These are phyloP conservation scores for Diaporthe citrichinensis DNA, from an alignment of 2,329 filamentous ascomycete species.

Conservation along the genomic window DNA sequence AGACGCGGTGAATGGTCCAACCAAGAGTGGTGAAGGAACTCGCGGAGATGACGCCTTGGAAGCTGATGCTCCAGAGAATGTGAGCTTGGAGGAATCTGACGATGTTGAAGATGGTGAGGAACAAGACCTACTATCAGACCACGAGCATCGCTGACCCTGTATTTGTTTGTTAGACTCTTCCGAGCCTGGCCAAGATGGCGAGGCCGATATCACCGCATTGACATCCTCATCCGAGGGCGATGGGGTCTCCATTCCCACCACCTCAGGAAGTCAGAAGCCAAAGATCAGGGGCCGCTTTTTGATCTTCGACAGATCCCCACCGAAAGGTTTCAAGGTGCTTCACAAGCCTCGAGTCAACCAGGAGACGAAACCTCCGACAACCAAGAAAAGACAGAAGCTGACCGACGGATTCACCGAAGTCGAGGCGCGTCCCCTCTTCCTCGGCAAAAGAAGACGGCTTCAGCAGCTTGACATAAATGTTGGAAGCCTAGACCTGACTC, in stretches of 20 bases:
- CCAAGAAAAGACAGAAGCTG: conserved; percentile 1
- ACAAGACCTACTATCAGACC: neutral
- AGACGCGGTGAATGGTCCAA: neutral
- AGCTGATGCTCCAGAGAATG: neutral
- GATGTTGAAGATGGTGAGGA: conserved; percentile 20
- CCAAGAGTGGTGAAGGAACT: neutral
- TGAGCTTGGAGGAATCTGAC: neutral
- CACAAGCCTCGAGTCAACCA: conserved; percentile 27
- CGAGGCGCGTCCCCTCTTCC: conserved; percentile 30
- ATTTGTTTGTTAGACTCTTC: neutral
- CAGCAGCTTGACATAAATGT: conserved; percentile 27
- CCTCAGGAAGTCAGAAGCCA: neutral
- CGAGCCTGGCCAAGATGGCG: neutral
- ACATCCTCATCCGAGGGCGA: neutral
- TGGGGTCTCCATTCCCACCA: neutral
- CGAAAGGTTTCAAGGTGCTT: conserved; percentile 45
- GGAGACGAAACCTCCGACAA: neutral
- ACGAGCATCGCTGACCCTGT: neutral
- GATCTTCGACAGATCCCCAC: conserved; percentile 43
- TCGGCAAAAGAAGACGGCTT: conserved; percentile 28
- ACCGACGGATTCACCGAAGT: conserved; percentile 37
- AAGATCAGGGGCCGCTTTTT: conserved; percentile 39
- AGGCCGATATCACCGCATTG: neutral
- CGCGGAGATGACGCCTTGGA: neutral
- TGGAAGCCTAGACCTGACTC: conserved; percentile 45